phyloP scores from a whole-genome alignment of 2,329 filamentous ascomycete species.

The Exophiala sp. region DNA sequence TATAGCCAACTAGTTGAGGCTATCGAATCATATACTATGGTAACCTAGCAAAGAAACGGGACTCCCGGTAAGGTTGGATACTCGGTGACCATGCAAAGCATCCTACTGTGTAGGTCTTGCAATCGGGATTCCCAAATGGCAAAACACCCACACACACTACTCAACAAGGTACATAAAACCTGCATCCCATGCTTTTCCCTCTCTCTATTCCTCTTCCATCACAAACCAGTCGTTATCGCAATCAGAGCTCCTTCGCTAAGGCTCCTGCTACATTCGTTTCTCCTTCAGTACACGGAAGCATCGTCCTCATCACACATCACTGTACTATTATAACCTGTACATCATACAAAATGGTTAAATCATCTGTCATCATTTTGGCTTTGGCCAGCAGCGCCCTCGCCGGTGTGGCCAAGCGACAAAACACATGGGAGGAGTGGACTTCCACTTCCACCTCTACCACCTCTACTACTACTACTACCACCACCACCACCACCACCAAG shows the following conservation, averaged over 20 bases:
- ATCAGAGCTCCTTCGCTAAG: conserved; percentile 47
- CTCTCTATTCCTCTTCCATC: conserved; percentile 8
- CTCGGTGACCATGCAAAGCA: too few relatives aligned
- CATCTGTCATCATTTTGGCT: conserved; percentile 28
- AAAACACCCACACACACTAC: not conserved
- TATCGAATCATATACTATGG: too few relatives aligned
- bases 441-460: conserved; percentile 29
- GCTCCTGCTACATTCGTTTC: conserved; percentile 37
- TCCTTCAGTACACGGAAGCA: conserved; percentile 7
- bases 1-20: too few relatives aligned
- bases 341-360: conserved; percentile 27
- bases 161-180: conserved; percentile 15
- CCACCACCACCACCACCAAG: conserved; percentile 28
- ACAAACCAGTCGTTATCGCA: conserved; percentile 18
- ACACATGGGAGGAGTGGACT: conserved; percentile 25
- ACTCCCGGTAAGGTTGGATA: too few relatives aligned
- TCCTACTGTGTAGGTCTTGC: not conserved
- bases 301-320: conserved; percentile 1
- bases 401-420: conserved; percentile 20
- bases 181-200: conserved; percentile 2
- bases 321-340: not conserved
- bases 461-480: conserved; percentile 21
- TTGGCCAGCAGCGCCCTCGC: conserved; percentile 27
- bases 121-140: not conserved
- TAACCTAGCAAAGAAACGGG: too few relatives aligned